Conservation (phyloP, 2,329 filamentous ascomycete genomes). For the Reticulascus tulasneorum region DNA sequence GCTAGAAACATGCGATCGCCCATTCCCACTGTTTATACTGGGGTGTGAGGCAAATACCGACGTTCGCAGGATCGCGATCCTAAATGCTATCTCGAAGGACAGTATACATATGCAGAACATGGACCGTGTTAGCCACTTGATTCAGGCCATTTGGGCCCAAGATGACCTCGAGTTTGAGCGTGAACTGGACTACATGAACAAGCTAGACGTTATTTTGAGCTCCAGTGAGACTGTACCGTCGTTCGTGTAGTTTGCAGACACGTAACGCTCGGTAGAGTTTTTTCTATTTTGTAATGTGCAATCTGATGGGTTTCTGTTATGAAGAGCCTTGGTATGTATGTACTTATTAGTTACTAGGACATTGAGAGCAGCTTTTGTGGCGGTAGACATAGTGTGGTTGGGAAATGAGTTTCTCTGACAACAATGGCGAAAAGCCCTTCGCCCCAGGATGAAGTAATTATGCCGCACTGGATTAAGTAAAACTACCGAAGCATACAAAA, state of each 20-base stretch:
- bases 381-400: too few relatives aligned
- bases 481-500: too few relatives aligned
- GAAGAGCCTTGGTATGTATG: too few relatives aligned
- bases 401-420: too few relatives aligned
- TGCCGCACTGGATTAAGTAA: too few relatives aligned
- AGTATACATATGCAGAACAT: constrained; percentile 16
- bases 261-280: too few relatives aligned
- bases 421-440: too few relatives aligned
- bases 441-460: too few relatives aligned
- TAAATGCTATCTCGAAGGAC: constrained; percentile 18
- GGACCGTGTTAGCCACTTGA: constrained; percentile 15
- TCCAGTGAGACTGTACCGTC: constrained; percentile 13
- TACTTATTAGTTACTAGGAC: too few relatives aligned
- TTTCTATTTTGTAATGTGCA: too few relatives aligned
- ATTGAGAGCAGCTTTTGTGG: too few relatives aligned
- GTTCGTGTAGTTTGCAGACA: constrained; percentile 24
- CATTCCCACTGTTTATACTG: constrained; percentile 19
- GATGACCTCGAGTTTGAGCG: constrained; percentile 26
- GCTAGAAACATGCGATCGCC: constrained; percentile 12
- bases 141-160: constrained; percentile 29
- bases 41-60: constrained; percentile 21
- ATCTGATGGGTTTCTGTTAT: too few relatives aligned
- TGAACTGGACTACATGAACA: constrained; percentile 13
- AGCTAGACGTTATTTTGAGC: constrained; percentile 10
- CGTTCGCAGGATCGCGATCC: constrained; percentile 8